Percentiles rank a stretch among this genome's conserved stretches.
These are phyloP conservation scores for Aspergillus ochraceus DNA, from an alignment of 2,329 filamentous ascomycete genomes.

Conservation along the genomic window DNA sequence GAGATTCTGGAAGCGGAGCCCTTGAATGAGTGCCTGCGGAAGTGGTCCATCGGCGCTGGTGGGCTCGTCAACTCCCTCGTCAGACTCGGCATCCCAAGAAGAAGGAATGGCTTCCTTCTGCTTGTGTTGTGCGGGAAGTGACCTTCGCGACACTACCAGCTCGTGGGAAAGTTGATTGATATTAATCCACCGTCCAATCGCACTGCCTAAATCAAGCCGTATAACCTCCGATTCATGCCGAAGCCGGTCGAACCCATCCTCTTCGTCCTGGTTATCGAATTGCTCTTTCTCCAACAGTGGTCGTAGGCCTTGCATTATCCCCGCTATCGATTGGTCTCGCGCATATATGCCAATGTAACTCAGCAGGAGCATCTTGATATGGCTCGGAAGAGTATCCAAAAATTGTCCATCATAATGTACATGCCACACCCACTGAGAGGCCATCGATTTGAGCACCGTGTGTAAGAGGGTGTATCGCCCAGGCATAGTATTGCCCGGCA, in stretches of 20 bases:
- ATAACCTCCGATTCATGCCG: slow-evolving; percentile 43
- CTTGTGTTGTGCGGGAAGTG: slow-evolving; percentile 2
- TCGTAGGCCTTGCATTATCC: slow-evolving; percentile 47
- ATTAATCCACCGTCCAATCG: slow-evolving; percentile 51
- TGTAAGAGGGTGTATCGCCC: slow-evolving; percentile 49
- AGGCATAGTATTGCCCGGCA: slow-evolving; percentile 44
- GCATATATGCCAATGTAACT: slow-evolving; percentile 58
- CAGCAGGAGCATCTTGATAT: slow-evolving; percentile 54
- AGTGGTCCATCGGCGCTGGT: slow-evolving; percentile 7
- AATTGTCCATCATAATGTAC: slow-evolving; percentile 58
- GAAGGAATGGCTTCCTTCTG: slow-evolving; percentile 27
- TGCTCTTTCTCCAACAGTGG: slow-evolving; percentile 45
- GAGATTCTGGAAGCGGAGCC: slow-evolving; percentile 51
- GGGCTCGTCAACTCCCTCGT: slow-evolving; percentile 6
- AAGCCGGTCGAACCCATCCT: slow-evolving; percentile 21
- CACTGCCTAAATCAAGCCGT: slow-evolving; percentile 54
- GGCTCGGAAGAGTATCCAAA: slow-evolving; percentile 52
- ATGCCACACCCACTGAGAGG: slow-evolving; percentile 57
- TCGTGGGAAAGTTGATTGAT: slow-evolving; percentile 50
- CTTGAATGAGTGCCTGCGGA: slow-evolving; percentile 23
- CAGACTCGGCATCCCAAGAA: slow-evolving; percentile 43
- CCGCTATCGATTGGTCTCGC: slow-evolving; percentile 38
- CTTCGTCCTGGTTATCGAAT: slow-evolving; percentile 4
- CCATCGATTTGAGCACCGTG: slow-evolving; percentile 54
- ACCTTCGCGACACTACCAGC: slow-evolving; percentile 33